Base-by-base conservation (phyloP, 106 monocot genomes). In the Ottelia alismoides region DNA sequence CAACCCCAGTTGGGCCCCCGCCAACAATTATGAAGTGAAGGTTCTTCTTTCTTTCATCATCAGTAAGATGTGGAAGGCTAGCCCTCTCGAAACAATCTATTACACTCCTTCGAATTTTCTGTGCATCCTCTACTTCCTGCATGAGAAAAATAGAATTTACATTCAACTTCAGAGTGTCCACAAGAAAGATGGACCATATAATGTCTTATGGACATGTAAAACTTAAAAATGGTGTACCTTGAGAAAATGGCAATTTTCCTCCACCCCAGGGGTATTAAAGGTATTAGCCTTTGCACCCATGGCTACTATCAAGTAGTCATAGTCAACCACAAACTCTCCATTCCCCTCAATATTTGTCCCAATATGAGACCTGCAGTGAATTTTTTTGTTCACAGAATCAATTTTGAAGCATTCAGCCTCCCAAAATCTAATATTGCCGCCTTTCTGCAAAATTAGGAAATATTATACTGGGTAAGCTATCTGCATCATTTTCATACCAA, bases 201-300 rank as follows among this genome's bases (percentile, higher is more conserved):
- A 7, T 43, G 6, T 43, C 40, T 43, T 7, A 7, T 16, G 32
- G 22, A 24, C 10, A 43, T 43, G 40, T 16, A 43, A 43, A 6
- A 43, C 10, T 43, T 7, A 16, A 43, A 43, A 16, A 43, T 43
- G 6, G 40, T 7, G 16, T 63, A 92, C 98, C 98, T 98, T 98
- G 22, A 98, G 65, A 56, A 98, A 98, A 69, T 85, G 82, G 53
- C 88, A 98, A 67, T 98, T 32, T 61, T 98, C 89, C 20, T 11
- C 50, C 2, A 98, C 98, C 48, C 98, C 98, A 72, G 98, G 98
- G 43, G 85, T 98, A 61, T 85, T 98, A 65, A 98, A 90, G 27
- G 98, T 98, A 55, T 98, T 98, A 18, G 79, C 32, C 53, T 68
- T 79, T 23, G 88, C 98, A 57, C 98, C 98, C 30, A 98, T 47